Conservation (phyloP, 768 basidiomycete genomes). For the Pleurotus tuber-regium region DNA sequence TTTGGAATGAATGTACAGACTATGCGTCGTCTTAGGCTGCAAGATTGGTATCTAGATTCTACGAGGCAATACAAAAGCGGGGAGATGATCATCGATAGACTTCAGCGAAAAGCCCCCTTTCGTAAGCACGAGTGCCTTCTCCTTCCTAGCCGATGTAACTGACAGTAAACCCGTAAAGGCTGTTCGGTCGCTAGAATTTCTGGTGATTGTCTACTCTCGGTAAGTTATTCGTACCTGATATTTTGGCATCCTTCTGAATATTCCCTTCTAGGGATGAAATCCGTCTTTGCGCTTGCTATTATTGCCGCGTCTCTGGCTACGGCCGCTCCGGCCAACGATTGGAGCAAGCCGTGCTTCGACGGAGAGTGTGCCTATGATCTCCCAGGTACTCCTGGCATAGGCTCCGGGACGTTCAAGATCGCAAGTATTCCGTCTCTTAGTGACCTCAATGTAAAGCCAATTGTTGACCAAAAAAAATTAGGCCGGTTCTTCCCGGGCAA, state of each 20-base stretch:
- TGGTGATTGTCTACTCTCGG: neutral
- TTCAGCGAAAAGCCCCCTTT: neutral
- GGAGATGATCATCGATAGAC: no score
- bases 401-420: conserved; percentile 4
- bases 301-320: conserved; percentile 5
- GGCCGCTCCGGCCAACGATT: conserved; percentile 9
- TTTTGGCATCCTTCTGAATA: neutral
- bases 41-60: neutral
- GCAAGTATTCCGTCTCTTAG: neutral
- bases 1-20: no score
- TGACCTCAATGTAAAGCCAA: neutral
- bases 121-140: neutral
- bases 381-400: neutral
- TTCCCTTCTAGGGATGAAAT: conserved; percentile 1
- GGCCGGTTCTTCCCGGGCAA: conserved; percentile 1
- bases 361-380: conserved; percentile 11
- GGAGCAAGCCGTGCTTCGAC: conserved; percentile 8
- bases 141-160: neutral
- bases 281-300: conserved; percentile 6
- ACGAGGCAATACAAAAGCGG: no score
- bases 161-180: neutral
- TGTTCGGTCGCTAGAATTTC: neutral
- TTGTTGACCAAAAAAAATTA: neutral
- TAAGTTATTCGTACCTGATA: neutral
- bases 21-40: neutral